Evolutionary conservation across 495 filamentous ascomycete species (phyloP).

Genomic region (Tuber calosporum): DNA sequence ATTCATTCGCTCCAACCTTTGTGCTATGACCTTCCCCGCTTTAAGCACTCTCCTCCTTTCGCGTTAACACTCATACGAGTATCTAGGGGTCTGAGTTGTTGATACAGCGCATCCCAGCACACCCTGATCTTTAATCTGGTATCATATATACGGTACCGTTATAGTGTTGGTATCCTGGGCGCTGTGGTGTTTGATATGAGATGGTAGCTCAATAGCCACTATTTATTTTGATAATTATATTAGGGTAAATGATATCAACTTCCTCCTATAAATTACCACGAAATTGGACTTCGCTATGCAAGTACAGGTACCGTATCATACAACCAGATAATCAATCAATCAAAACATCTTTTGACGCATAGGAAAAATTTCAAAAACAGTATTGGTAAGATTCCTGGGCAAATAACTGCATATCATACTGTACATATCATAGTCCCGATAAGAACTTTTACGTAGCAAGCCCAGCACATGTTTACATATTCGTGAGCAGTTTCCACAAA

Average conservation of each 20-base stretch:
- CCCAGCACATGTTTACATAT: constrained; percentile 15
- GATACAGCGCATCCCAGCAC: background rate
- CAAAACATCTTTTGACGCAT: background rate
- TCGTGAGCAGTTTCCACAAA: constrained; percentile 27
- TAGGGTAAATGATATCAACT: background rate
- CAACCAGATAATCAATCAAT: background rate
- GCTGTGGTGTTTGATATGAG: background rate
- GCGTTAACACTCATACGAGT: background rate
- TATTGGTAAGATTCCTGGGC: background rate
- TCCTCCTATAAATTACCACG: background rate
- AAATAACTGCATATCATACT: background rate
- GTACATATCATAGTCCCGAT: background rate
- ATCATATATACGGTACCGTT: background rate
- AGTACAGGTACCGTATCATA: background rate
- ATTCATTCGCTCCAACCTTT: background rate
- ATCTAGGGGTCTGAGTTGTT: background rate
- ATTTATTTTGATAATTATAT: background rate
- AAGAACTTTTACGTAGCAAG: background rate
- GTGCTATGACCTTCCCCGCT: background rate
- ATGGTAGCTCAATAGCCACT: background rate
- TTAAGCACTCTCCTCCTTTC: background rate
- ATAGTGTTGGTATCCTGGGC: background rate
- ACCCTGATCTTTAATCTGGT: background rate
- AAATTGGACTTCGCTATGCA: background rate
- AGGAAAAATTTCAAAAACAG: background rate